phyloP scores from a whole-genome alignment of 495 filamentous ascomycete genomes.

The Podospora australis region DNA sequence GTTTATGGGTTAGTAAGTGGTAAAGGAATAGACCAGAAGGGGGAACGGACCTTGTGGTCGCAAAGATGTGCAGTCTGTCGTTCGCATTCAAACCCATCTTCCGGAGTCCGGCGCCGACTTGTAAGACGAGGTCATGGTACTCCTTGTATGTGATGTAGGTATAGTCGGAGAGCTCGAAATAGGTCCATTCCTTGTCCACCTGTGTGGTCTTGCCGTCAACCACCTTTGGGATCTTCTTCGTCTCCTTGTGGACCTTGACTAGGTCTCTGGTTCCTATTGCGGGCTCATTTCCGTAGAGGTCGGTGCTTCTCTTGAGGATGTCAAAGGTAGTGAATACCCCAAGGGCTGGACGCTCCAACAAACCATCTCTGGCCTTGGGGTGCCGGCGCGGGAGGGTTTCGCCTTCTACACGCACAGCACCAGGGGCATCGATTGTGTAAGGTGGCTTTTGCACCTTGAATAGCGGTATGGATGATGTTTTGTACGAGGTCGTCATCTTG shows the following conservation, averaged over 20 bases:
- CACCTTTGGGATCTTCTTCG: conserved; percentile 61
- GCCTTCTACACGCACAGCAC: conserved; percentile 43
- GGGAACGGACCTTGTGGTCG: conserved; percentile 43
- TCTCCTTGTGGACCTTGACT: conserved; percentile 53
- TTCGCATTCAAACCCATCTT: conserved; percentile 46
- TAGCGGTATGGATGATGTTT: conserved; percentile 27
- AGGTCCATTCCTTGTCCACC: conserved; percentile 63
- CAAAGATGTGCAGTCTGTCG: conserved; percentile 56
- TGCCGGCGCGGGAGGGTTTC: conserved; percentile 60
- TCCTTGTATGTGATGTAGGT: conserved; percentile 55
- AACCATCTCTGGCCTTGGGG: conserved; percentile 44
- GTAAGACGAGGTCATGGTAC: conserved; percentile 47
- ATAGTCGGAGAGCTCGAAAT: conserved; percentile 58
- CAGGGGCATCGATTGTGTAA: conserved; percentile 50
- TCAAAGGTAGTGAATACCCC: conserved; percentile 54
- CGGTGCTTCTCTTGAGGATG: conserved; percentile 47
- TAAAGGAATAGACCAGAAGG: background rate
- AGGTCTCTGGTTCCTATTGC: conserved; percentile 54
- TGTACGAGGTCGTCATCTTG: conserved; percentile 38
- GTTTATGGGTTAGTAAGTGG: conserved; percentile 2
- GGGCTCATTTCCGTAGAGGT: conserved; percentile 48
- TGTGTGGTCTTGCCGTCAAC: conserved; percentile 54
- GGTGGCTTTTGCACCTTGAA: conserved; percentile 43
- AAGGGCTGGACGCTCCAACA: conserved; percentile 43
- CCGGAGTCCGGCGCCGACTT: conserved; percentile 51